Evolutionary conservation across 352 stramenopile species (phyloP).

Genomic region (Elongisporangium anandrum): DNA sequence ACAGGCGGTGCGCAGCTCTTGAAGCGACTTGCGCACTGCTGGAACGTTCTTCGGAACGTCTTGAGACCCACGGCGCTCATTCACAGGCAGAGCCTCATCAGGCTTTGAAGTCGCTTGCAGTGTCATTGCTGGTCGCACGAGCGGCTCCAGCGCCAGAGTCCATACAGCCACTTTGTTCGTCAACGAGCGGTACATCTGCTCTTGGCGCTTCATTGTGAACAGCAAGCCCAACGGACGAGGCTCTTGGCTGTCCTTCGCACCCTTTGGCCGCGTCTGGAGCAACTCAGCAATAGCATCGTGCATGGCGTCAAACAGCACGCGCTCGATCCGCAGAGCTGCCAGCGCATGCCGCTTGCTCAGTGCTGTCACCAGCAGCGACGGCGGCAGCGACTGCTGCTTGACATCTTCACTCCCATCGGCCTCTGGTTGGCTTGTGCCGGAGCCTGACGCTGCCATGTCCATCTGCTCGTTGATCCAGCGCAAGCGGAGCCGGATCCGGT

Average conservation of each 20-base stretch:
- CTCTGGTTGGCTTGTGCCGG: conserved; percentile 1
- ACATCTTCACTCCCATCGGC: background rate
- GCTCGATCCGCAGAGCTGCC: background rate
- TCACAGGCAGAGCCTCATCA: conserved; percentile 1
- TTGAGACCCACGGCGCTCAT: conserved; percentile 3
- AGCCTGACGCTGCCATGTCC: conserved; percentile 2
- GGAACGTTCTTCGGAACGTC: background rate
- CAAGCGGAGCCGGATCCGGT: conserved; percentile 30
- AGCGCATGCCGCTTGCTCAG: conserved; percentile 40
- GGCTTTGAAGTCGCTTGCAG: background rate
- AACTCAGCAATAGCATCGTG: conserved; percentile 11
- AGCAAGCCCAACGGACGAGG: background rate
- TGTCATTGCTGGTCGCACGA: background rate
- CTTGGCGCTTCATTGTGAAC: background rate
- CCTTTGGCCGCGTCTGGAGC: conserved; percentile 12
- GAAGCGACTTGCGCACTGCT: conserved; percentile 10
- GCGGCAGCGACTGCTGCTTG: conserved; percentile 11
- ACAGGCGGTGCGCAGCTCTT: conserved; percentile 33
- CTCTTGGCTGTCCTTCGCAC: too few relatives aligned
- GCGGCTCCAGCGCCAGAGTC: conserved; percentile 8
- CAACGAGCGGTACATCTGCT: background rate
- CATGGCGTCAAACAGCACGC: background rate
- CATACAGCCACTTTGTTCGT: conserved; percentile 9
- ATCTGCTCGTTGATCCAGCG: conserved; percentile 46
- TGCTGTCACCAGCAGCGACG: conserved; percentile 54